These are phyloP conservation scores for Plectosphaerella cucumerina DNA, from an alignment of 2,329 filamentous ascomycete species.

Conservation along the genomic window DNA sequence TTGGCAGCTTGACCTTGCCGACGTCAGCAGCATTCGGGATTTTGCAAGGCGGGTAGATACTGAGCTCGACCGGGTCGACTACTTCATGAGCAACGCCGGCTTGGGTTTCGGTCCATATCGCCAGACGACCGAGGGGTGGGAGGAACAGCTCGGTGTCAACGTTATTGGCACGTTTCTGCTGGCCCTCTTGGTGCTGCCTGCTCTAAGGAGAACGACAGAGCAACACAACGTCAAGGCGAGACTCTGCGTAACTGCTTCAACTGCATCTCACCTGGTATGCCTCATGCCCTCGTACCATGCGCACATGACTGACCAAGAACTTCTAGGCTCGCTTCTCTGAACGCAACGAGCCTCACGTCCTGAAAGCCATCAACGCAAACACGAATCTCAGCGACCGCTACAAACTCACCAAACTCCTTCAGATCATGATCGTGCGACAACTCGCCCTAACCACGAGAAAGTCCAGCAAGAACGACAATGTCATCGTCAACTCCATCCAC, in stretches of 20 bases:
- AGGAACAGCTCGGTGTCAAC: constrained; percentile 40
- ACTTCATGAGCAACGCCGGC: constrained; percentile 31
- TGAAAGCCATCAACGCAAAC: constrained; percentile 25
- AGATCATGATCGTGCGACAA: constrained; percentile 23
- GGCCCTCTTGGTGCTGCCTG: constrained; percentile 36
- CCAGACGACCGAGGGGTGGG: constrained; percentile 25
- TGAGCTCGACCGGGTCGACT: constrained; percentile 29
- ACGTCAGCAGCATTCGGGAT: constrained; percentile 16
- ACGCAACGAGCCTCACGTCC: constrained; percentile 22
- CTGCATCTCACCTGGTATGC: neutral
- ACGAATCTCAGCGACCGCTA: constrained; percentile 26
- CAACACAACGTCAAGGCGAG: constrained; percentile 9
- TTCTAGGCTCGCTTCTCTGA: constrained; percentile 28
- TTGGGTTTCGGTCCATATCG: constrained; percentile 14
- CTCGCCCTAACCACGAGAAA: constrained; percentile 27
- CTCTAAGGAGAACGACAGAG: constrained; percentile 29
- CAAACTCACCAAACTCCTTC: constrained; percentile 28
- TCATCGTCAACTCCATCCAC: constrained; percentile 33
- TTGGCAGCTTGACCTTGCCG: constrained; percentile 37
- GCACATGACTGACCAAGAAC: neutral
- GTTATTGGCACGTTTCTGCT: constrained; percentile 42
- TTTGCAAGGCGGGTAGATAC: constrained; percentile 27
- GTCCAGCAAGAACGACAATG: constrained; percentile 23
- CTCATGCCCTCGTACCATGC: neutral
- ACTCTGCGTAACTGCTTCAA: neutral